phyloP scores from a whole-genome alignment of 2,329 filamentous ascomycete genomes.

The Xylaria arbuscula region DNA sequence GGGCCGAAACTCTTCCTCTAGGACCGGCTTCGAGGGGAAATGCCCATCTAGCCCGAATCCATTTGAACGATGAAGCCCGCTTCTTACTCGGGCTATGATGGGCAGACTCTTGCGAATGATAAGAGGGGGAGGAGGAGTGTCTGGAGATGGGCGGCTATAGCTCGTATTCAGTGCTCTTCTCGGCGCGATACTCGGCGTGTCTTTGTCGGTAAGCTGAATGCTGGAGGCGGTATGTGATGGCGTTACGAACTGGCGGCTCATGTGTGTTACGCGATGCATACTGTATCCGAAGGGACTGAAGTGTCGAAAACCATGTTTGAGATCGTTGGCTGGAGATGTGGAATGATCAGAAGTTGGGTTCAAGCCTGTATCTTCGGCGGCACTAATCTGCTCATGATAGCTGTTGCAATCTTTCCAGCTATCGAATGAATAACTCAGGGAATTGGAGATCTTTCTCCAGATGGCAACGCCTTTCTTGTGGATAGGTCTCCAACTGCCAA shows the following conservation, averaged over 20 bases:
- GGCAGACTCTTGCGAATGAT: slow-evolving; percentile 37
- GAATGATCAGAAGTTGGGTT: background rate
- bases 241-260: slow-evolving; percentile 30
- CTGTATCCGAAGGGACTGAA: slow-evolving; percentile 43
- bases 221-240: slow-evolving; percentile 27
- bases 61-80: slow-evolving; percentile 26
- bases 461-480: slow-evolving; percentile 43
- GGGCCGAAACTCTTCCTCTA: slow-evolving; percentile 24
- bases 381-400: slow-evolving; percentile 30
- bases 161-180: slow-evolving; percentile 15
- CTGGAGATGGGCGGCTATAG: slow-evolving; percentile 21
- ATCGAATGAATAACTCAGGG: slow-evolving; percentile 44
- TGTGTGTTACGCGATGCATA: slow-evolving; percentile 36
- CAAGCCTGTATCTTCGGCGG: background rate
- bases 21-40: slow-evolving; percentile 33
- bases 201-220: background rate
- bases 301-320: slow-evolving; percentile 20
- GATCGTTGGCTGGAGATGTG: background rate
- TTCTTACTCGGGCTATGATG: slow-evolving; percentile 36
- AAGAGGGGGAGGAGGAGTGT: background rate
- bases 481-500: slow-evolving; percentile 41
- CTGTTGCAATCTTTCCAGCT: slow-evolving; percentile 34
- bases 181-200: background rate
- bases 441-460: slow-evolving; percentile 49
- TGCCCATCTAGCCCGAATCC: slow-evolving; percentile 46